These are phyloP conservation scores for Echria macrotheca DNA, from an alignment of 495 filamentous ascomycete genomes.

Conservation along the genomic window DNA sequence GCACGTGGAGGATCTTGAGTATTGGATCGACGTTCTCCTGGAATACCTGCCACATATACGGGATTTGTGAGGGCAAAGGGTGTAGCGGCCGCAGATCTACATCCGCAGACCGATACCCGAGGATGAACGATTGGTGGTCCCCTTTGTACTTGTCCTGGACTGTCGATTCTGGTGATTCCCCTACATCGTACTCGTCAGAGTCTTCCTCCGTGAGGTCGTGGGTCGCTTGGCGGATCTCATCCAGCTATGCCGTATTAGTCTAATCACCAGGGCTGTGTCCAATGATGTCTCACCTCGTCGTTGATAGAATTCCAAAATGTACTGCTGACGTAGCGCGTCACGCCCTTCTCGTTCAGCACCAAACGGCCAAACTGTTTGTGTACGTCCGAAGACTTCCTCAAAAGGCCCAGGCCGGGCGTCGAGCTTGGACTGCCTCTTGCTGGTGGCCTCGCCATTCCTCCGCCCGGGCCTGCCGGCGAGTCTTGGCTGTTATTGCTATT, in stretches of 20 bases:
- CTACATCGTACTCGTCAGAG: slow-evolving; percentile 49
- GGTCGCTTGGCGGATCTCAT: slow-evolving; percentile 66
- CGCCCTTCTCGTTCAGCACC: slow-evolving; percentile 73
- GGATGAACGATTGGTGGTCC: slow-evolving; percentile 65
- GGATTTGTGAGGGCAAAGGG: slow-evolving; percentile 57
- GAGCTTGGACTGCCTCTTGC: no score
- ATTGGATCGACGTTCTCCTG: slow-evolving; percentile 67
- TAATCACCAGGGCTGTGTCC: background rate
- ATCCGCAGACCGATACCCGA: slow-evolving; percentile 60
- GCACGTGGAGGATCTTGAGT: slow-evolving; percentile 62
- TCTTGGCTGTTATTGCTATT: slow-evolving; percentile 14
- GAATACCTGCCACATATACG: slow-evolving; percentile 64
- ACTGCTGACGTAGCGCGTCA: slow-evolving; percentile 80
- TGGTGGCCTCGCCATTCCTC: no score
- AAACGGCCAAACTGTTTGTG: slow-evolving; percentile 73
- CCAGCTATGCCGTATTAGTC: slow-evolving; percentile 46
- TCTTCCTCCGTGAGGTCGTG: slow-evolving; percentile 63
- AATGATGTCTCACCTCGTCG: slow-evolving; percentile 54
- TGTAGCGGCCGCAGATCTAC: slow-evolving; percentile 45
- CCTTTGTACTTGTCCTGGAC: slow-evolving; percentile 26
- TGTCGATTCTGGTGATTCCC: slow-evolving; percentile 45
- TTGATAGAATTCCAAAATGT: slow-evolving; percentile 84
- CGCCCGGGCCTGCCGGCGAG: slow-evolving; percentile 5
- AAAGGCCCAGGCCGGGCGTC: slow-evolving; percentile 10
- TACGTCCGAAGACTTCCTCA: slow-evolving; percentile 36